Base-by-base conservation (phyloP, 768 basidiomycete species). In the Naematelia aurantialba region DNA sequence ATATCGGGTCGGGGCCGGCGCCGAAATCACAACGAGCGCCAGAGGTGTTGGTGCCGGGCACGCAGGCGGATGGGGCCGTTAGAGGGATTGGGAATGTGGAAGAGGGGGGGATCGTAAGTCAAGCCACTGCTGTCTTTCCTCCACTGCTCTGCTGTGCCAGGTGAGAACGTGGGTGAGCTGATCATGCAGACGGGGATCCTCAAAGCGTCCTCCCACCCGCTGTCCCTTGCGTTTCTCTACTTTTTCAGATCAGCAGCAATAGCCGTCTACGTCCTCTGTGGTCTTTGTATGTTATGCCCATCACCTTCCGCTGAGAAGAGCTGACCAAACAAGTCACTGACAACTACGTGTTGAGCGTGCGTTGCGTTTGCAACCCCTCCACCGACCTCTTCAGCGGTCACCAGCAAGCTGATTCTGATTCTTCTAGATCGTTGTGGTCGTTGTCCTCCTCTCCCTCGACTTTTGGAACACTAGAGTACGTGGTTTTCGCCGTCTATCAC, bases 381-480 rank as follows among this genome's bases (percentile, higher is more conserved):
- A n/a, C n/a, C n/a, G n/a, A n/a, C n/a, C n/a, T n/a, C n/a, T n/a
- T n/a, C n/a, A n/a, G n/a, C n/a, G n/a, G n/a, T n/a, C n/a, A n/a
- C n/a, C n/a, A n/a, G n/a, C n/a, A 44, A 47, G 25, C n/a, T 21
- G 46, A 47, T 19, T 21, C 25, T 47, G 46, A 47, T 47, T 13
- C 27, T 63, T 26, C 22, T 69, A 87, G 85, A 94, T 92, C 24
- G 93, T 99, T 2, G 78, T 84, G 8, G 94, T 98, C 0, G 96
- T 98, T 21, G 86, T 97, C 1, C 81, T 99, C 14, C 84, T 99
- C 24, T 89, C 93, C 0, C 88, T 94, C 84, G 96, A 99, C 79
- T 99, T 99, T 77, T 99, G 94, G 96, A 97, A 94, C 69, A 91
- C 90, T 66, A 81, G 92, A 75, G 90, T 91, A 70, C 60, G 84